A percentile compares a stretch with the other conserved stretches of the same genome.
These are phyloP conservation scores for Heliosperma pusillum DNA, from an alignment of 148 eudicot genomes.

Conservation along the genomic window DNA sequence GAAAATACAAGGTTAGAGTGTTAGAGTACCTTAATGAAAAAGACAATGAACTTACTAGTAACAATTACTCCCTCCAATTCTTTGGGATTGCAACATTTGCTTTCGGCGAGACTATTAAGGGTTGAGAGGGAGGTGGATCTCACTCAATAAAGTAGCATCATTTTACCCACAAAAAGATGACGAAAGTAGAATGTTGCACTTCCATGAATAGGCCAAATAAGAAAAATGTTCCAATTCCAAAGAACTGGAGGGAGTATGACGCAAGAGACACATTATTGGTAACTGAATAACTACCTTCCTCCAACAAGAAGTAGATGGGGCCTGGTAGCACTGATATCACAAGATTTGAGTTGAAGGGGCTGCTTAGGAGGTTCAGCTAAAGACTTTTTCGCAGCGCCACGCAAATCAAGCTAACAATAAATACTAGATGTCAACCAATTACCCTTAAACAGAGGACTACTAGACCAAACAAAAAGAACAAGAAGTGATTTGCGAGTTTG, in stretches of 20 bases:
- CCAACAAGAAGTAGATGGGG: conserved; percentile 97
- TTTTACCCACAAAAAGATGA: no score
- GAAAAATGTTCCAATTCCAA: no score
- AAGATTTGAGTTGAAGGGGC: conserved; percentile 68
- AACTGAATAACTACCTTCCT: conserved; percentile 60
- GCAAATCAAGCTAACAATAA: conserved; percentile 86
- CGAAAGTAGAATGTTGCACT: no score
- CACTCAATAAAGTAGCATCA: no score
- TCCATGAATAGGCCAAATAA: no score
- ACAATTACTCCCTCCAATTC: no score
- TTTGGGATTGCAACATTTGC: no score
- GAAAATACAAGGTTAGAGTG: conserved; percentile 1
- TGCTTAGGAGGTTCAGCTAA: conserved; percentile 87
- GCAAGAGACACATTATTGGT: conserved; percentile 2
- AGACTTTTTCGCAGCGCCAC: conserved; percentile 78
- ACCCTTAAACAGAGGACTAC: conserved; percentile 6
- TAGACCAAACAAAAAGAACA: background rate
- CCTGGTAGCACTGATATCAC: conserved; percentile 78
- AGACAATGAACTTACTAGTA: background rate
- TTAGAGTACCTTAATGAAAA: background rate
- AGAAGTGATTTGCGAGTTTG: background rate
- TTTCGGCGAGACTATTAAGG: no score
- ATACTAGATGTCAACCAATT: conserved; percentile 32
- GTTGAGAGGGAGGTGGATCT: no score
- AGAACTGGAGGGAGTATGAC: no score